Evolutionary conservation across 805 yeast genomes (phyloP), one percentile per base, ranked within the genome.

Genomic region (Grigorovia humatica): DNA sequence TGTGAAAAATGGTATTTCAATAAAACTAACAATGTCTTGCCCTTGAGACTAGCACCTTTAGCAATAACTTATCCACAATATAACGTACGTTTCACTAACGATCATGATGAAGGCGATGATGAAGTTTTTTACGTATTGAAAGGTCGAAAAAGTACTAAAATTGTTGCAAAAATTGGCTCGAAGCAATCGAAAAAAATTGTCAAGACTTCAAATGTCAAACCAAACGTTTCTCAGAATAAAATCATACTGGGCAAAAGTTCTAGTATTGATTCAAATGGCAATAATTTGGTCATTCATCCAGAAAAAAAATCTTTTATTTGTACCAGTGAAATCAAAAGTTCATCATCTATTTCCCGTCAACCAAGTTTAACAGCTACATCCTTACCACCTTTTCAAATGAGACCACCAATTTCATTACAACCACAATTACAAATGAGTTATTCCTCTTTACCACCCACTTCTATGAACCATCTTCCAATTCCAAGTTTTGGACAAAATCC

Each of bases 1-100:
- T 72, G 76, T 53, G 67, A 57, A 23, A 40, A 47, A 11, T 52
- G 53, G 53, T 50, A 44, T 49, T 38, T 38, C 17, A 2, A 38
- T 38, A 38, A 38, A 38, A 7, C 2, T 38, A 13, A 15, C 2
- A 38, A 38, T 38, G 8, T 4, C n/a, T 15, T 38, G n/a, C 42
- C 42, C n/a, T 38, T 38, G 42, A 13, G 17, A 38, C 17, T 38
- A 38, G n/a, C 42, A 38, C 42, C 42, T 15, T 38, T 38, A n/a
- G 8, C 17, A 4, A 38, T 38, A 12, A 12, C 12, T 15, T 38
- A 38, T 15, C 42, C 42, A 32, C 38, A 32, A 32, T 32, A 32
- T 8, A 32, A 32, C 15, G 11, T 32, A 32, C 38, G 15, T 32
- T 32, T 13, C 3, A 32, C 38, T 2, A 32, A 8, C 38, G 38